Percentiles rank a stretch among this genome's conserved stretches.
phyloP scores from a whole-genome alignment of 345 rosid species.

The Schrenkiella parvula region DNA sequence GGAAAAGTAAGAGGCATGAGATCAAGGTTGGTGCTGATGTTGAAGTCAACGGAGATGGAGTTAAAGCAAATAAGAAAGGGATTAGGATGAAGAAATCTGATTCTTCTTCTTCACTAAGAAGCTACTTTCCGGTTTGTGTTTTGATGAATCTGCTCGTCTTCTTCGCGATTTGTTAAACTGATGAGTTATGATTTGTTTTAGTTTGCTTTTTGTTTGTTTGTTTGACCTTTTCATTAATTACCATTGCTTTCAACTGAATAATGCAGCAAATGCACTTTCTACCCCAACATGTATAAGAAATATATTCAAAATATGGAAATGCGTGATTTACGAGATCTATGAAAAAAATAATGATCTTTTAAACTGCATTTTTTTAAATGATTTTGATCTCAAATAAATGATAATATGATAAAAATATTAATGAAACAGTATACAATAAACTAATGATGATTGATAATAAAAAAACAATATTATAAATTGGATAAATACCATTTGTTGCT shows the following conservation, averaged over 20 bases:
- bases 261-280: no score
- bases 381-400: no score
- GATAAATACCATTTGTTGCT: no score
- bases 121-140: slow-evolving; percentile 7
- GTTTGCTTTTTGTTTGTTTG: neutral
- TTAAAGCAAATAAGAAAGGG: slow-evolving; percentile 18
- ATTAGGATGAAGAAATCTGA: slow-evolving; percentile 43
- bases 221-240: neutral
- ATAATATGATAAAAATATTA: no score
- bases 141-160: slow-evolving; percentile 18
- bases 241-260: neutral
- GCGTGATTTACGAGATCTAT: no score
- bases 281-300: no score
- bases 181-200: neutral
- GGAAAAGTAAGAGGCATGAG: slow-evolving; percentile 51
- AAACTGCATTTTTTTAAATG: no score
- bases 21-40: slow-evolving; percentile 50
- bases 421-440: no score
- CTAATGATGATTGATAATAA: no score
- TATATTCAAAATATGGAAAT: no score
- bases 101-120: slow-evolving; percentile 14
- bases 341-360: no score
- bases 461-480: no score
- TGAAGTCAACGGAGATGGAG: slow-evolving; percentile 40
- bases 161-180: neutral